These are phyloP conservation scores for Cladophialophora chaetospira DNA, from an alignment of 2,329 filamentous ascomycete species.

Conservation along the genomic window DNA sequence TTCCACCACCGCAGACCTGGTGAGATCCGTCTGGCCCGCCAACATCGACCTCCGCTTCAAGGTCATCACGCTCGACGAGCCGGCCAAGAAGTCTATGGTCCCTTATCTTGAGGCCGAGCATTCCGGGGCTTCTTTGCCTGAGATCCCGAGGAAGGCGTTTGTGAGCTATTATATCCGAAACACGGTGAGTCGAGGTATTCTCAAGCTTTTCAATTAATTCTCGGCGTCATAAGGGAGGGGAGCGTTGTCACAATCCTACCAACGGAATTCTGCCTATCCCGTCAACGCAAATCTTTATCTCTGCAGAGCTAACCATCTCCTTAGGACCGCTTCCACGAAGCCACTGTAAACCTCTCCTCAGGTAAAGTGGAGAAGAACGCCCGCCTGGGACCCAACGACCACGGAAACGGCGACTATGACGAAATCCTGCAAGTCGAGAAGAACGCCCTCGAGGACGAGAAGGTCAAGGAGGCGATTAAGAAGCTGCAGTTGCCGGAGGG, in stretches of 20 bases:
- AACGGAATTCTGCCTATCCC: too few relatives aligned
- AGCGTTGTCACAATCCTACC: too few relatives aligned
- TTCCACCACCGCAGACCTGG: constrained; percentile 32
- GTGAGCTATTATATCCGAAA: constrained; percentile 54
- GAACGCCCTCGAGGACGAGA: constrained; percentile 56
- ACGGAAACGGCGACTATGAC: constrained; percentile 61
- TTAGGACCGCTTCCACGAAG: constrained; percentile 59
- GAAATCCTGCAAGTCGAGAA: constrained; percentile 63
- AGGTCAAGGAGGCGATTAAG: constrained; percentile 60
- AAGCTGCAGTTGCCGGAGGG: constrained; percentile 62
- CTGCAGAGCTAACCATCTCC: constrained; percentile 20
- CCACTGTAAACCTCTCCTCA: constrained; percentile 54
- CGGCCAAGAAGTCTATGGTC: constrained; percentile 60
- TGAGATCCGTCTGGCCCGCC: constrained; percentile 35
- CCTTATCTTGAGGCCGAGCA: constrained; percentile 67
- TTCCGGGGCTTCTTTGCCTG: constrained; percentile 50
- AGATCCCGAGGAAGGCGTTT: constrained; percentile 56
- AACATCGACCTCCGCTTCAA: constrained; percentile 57
- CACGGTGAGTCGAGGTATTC: constrained; percentile 57
- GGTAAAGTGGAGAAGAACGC: constrained; percentile 54
- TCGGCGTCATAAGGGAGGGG: too few relatives aligned
- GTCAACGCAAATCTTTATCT: too few relatives aligned
- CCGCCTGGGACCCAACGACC: constrained; percentile 52
- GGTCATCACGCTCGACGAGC: constrained; percentile 67
- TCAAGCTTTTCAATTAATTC: too few relatives aligned